Base-by-base conservation (phyloP, 305 asterid species). In the Galium porrigens region DNA sequence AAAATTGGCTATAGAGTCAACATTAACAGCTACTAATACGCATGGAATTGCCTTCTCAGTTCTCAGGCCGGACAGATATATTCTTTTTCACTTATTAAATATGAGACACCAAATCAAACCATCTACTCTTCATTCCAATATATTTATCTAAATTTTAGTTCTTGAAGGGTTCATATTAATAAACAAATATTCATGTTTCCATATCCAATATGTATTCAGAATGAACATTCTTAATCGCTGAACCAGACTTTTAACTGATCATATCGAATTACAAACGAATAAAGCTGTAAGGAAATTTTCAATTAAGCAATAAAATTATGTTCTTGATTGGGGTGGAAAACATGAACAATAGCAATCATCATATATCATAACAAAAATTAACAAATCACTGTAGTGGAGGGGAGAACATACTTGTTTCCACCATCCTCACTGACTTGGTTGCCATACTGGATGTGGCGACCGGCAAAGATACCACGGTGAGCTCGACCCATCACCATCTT, bases 401-500 rank as follows among this genome's bases (percentile, higher is more conserved):
- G 37, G 48, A 12, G 30, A 68, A 74, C 84, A 30, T 44, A 92
- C 97, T 84, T 92, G 88, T 92, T 89, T 54, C 99, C 99, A 15
- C 99, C 98, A 52, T 79, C 81, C 58, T 92, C 95, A 67, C 98
- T 89, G 73, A 89, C 95, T 58, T 78, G 82, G 74, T 89, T 89
- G 55, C 99, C 97, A 71, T 79, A 92, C 75, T 85, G 97, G 76
- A 92, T 92, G 65, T 92, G 99, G 27, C 94, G 86, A 70, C 96
- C 97, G 0, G 96, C 97, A 69, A 59, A 92, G 60, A 92, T 73
- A 62, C 99, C 99, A 20, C 99, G 96, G 41, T 89, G 88, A 8
- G 99, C 99, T 9, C 97, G 86, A 41, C 95, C 94, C 95, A 89
- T 92, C 1, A 92, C 87, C 36, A 92, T 78, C 68, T 84, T 89